Conservation (phyloP, 2,329 filamentous ascomycete genomes). For the Colletotrichum camelliae region DNA sequence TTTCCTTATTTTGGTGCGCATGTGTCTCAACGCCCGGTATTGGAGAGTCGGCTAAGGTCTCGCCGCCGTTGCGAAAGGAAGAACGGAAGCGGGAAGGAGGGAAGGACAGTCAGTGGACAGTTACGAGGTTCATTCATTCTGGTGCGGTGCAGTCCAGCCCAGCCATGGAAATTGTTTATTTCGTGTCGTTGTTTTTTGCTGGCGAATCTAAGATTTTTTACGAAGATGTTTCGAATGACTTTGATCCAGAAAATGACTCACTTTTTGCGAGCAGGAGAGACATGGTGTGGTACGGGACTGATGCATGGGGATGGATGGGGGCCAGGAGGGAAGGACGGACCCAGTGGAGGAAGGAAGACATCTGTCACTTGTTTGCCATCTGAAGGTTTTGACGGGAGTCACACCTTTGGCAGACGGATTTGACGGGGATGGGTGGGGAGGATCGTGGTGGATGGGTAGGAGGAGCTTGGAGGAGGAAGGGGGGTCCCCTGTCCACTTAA, state of each 20-base stretch:
- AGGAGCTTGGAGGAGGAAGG: neutral
- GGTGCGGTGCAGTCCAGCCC: neutral
- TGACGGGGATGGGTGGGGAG: neutral
- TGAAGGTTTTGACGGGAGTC: constrained; percentile 13
- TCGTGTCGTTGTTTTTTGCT: neutral
- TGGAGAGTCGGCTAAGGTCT: neutral
- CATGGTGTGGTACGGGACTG: neutral
- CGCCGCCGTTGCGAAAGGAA: neutral
- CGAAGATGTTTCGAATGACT: neutral
- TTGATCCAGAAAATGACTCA: neutral
- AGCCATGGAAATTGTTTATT: neutral
- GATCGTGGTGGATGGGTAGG: neutral
- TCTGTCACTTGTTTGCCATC: neutral
- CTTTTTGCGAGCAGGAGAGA: neutral
- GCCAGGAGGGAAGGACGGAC: neutral
- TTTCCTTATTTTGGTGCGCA: neutral
- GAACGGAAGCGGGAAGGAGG: neutral
- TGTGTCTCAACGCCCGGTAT: neutral
- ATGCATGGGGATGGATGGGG: neutral
- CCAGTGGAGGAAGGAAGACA: neutral
- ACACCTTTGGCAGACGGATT: neutral
- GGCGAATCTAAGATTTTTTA: neutral
- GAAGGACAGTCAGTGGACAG: neutral
- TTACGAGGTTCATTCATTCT: neutral
- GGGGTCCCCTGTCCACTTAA: neutral